Evolutionary conservation across 2,329 filamentous ascomycete species (phyloP).

Genomic region (Cadophora luteo-olivacea): DNA sequence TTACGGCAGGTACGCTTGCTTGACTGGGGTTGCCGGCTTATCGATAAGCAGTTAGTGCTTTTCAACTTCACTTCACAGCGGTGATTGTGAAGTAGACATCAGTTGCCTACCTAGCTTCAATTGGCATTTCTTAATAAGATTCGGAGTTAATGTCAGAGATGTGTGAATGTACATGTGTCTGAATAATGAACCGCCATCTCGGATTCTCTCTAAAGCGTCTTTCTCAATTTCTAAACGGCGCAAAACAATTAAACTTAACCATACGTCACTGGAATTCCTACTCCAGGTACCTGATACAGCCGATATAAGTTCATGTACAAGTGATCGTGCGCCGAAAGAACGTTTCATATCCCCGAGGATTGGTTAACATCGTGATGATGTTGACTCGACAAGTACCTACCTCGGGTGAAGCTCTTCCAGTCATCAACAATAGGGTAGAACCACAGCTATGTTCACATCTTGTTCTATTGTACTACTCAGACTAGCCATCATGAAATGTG

Average conservation of each 20-base stretch:
- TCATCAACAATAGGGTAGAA: neutral
- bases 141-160: too few relatives aligned
- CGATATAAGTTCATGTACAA: too few relatives aligned
- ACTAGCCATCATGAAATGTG: neutral
- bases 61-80: neutral
- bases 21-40: constrained; percentile 24
- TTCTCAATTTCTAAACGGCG: too few relatives aligned
- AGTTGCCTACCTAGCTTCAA: too few relatives aligned
- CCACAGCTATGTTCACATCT: neutral
- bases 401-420: neutral
- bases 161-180: too few relatives aligned
- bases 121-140: too few relatives aligned
- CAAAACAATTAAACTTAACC: too few relatives aligned
- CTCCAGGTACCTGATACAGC: too few relatives aligned
- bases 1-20: constrained; percentile 5
- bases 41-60: constrained; percentile 25
- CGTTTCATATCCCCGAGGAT: neutral
- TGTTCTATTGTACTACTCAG: neutral
- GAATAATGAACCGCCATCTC: too few relatives aligned
- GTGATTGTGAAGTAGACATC: neutral
- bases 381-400: neutral
- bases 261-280: too few relatives aligned
- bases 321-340: too few relatives aligned
- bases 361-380: neutral
- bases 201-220: too few relatives aligned